phyloP scores from a whole-genome alignment of 352 stramenopile genomes.

The Pythium brachiatum region DNA sequence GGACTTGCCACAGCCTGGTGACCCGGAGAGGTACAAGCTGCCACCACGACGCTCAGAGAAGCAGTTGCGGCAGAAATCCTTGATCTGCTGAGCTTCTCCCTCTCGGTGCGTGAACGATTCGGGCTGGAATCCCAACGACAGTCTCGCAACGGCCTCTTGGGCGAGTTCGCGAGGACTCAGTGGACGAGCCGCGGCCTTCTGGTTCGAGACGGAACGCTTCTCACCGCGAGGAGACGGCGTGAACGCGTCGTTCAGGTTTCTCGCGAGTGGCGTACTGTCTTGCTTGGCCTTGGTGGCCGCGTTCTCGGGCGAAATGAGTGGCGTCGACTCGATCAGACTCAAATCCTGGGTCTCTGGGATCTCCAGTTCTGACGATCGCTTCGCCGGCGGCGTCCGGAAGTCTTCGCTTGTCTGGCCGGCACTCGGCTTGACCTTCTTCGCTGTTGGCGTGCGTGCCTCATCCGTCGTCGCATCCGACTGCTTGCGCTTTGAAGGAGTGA shows the following conservation, averaged over 20 bases:
- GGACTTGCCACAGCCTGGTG: slow-evolving; percentile 77
- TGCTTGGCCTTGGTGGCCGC: slow-evolving; percentile 7
- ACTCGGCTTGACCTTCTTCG: slow-evolving; percentile 12
- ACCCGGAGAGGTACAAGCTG: slow-evolving; percentile 77
- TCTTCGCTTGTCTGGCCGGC: background rate
- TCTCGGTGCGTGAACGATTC: slow-evolving; percentile 55
- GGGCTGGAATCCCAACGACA: slow-evolving; percentile 50
- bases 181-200: slow-evolving; percentile 1
- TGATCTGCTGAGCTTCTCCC: slow-evolving; percentile 49
- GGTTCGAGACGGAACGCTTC: slow-evolving; percentile 20
- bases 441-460: background rate
- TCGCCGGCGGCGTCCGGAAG: slow-evolving; percentile 8
- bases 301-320: slow-evolving; percentile 22
- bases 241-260: slow-evolving; percentile 29
- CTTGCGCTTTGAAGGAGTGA: slow-evolving; percentile 17
- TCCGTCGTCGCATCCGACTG: background rate
- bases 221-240: slow-evolving; percentile 53
- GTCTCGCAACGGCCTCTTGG: slow-evolving; percentile 40
- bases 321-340: background rate
- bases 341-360: slow-evolving; percentile 13
- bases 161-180: slow-evolving; percentile 23
- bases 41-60: slow-evolving; percentile 47
- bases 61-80: slow-evolving; percentile 54
- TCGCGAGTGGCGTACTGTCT: background rate
- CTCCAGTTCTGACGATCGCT: background rate